Evolutionary conservation across 2,329 filamentous ascomycete genomes (phyloP), one percentile per base, ranked within the genome.

Genomic region (Ilyonectria mors-panacis): DNA sequence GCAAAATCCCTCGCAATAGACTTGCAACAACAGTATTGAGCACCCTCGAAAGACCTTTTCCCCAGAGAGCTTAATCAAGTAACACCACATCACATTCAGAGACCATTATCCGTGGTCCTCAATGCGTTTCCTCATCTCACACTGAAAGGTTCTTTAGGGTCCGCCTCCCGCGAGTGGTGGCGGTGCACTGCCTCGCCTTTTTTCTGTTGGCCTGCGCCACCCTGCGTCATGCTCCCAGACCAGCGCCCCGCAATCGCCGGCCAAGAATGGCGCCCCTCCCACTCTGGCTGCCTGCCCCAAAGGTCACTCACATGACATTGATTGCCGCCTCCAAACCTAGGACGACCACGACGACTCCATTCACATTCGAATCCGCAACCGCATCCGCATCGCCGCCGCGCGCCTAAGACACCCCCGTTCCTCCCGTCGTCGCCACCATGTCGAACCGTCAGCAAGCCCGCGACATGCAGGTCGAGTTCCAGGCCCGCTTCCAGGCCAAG

Each of bases 381-480:
- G 5, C 15, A 15, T 21, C n/a, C 17, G 10, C 60, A 28, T 39
- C 28, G 12, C 44, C 51, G 35, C 33, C 47, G 28, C 58, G n/a
- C 28, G 30, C 8, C 47, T n/a, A 17, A 39, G 58, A 26, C 33
- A 33, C 6, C 28, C 26, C 19, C 23, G 15, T 50, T 9, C 50
- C 28, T 15, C 13, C 13, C 10, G 28, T 33, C 57, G 39, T 23
- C 53, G 47, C 56, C 67, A 83, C 66, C 64, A 90, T 90, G 88
- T 86, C 86, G 67, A 88, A 88, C 79, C 85, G 87, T 78, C 87
- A 89, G 77, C 82, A 85, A 65, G 84, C 86, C 71, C 85, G 87
- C 79, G 88, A 89, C 79, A 89, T 87, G 85, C 87, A 90, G 76
- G 85, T 87, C 80, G 88, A 90, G 80, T 89, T 90, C 78, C 87